Evolutionary conservation across 1,284 basidiomycete species (phyloP).

Genomic region (Pterula multifida): DNA sequence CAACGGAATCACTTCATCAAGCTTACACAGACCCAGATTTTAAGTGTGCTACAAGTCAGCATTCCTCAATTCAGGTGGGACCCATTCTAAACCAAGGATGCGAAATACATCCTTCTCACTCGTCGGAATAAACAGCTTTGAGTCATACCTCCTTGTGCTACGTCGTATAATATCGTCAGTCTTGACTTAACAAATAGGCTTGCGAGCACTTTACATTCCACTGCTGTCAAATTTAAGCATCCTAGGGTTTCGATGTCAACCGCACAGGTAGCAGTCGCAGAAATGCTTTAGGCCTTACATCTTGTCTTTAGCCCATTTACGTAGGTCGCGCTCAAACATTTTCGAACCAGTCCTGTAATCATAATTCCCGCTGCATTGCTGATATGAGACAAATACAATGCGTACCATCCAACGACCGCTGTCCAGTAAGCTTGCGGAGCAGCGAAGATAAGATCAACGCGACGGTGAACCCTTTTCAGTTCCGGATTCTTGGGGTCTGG

Average conservation of each 20-base stretch:
- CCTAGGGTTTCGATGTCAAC: constrained; percentile 21
- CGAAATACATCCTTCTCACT: constrained; percentile 63
- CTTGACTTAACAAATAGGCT: constrained; percentile 4
- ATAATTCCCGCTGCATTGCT: neutral
- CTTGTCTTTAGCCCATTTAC: constrained; percentile 57
- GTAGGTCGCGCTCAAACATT: constrained; percentile 71
- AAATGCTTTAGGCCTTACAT: constrained; percentile 23
- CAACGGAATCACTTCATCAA: constrained; percentile 6
- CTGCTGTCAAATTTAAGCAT: constrained; percentile 73
- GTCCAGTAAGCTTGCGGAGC: constrained; percentile 62
- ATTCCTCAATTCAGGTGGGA: constrained; percentile 59
- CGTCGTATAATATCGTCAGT: constrained; percentile 2
- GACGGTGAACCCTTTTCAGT: constrained; percentile 31
- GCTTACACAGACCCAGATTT: neutral
- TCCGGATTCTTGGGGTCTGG: constrained; percentile 9
- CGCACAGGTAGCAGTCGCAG: constrained; percentile 1
- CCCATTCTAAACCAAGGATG: constrained; percentile 52
- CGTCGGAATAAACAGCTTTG: constrained; percentile 41
- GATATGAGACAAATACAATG: constrained; percentile 3
- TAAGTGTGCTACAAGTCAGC: constrained; percentile 35
- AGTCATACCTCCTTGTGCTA: constrained; percentile 54
- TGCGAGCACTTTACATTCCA: constrained; percentile 39
- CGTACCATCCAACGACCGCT: constrained; percentile 67
- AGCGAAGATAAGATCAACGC: constrained; percentile 68
- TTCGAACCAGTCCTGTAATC: constrained; percentile 61